Percentiles rank a stretch among this genome's conserved stretches.
Evolutionary conservation across 257 asterid genomes (phyloP).

Genomic region (Nicotiana noctiflora): DNA sequence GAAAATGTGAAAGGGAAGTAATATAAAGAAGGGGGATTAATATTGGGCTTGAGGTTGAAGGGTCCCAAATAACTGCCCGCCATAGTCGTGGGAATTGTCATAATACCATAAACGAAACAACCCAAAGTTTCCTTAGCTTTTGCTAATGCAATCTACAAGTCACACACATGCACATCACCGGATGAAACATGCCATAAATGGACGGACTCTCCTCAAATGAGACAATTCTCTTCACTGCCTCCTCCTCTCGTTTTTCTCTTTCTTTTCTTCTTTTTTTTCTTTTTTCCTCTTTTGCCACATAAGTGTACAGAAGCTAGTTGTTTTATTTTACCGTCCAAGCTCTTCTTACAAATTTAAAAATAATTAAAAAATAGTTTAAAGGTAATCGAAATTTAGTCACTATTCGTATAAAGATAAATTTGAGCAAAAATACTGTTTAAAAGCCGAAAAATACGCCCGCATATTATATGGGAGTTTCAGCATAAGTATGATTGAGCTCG

Average conservation of each 20-base stretch:
- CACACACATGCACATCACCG: not conserved
- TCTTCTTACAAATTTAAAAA: too few relatives aligned
- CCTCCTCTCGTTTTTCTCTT: not conserved
- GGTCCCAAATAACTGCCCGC: constrained; percentile 72
- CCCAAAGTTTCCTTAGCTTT: not conserved
- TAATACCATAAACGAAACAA: not conserved
- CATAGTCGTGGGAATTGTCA: constrained; percentile 37
- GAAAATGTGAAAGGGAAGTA: constrained; percentile 14
- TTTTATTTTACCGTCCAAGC: too few relatives aligned
- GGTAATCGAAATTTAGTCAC: too few relatives aligned
- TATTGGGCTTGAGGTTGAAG: constrained; percentile 19
- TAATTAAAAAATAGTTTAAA: too few relatives aligned
- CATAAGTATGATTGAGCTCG: too few relatives aligned
- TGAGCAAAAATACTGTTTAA: too few relatives aligned
- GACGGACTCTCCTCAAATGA: not conserved
- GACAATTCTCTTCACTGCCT: not conserved
- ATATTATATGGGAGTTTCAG: too few relatives aligned
- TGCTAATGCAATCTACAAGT: not conserved
- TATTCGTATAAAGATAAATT: too few relatives aligned
- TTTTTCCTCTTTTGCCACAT: not conserved
- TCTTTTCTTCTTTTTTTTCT: not conserved
- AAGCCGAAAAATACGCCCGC: too few relatives aligned
- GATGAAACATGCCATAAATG: not conserved
- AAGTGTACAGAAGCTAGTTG: too few relatives aligned
- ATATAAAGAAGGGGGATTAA: constrained; percentile 22